Evolutionary conservation across 2,329 filamentous ascomycete genomes (phyloP), one percentile per base, ranked within the genome.

Genomic region (Venturia nashicola): DNA sequence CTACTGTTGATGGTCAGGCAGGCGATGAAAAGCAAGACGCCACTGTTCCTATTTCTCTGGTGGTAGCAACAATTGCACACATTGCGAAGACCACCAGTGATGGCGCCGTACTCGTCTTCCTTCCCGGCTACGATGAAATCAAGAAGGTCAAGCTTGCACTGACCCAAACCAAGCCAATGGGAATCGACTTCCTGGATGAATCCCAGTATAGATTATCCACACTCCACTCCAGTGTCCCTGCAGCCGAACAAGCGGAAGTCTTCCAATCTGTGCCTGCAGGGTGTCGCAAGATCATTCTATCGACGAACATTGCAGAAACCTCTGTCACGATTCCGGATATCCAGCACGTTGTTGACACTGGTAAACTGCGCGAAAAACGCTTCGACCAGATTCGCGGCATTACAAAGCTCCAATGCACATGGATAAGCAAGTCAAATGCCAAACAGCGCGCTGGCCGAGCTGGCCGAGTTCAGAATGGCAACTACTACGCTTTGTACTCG

Each of bases 261-360:
- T 77, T 80, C 65, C 68, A 75, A 3, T 68, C 71, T 1, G 67
- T 77, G 3, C 74, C 76, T 3, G 60, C 66, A 32, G 77, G 76
- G 16, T 76, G 75, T 59, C 75, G 80, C 54, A 79, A 79, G 66
- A 75, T 82, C 42, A 78, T 82, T 44, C 70, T 82, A 9, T 74
- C 78, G 1, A 82, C 79, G 0, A 79, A 80, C 63, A 79, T 82
- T 64, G 79, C 78, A 7, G 80, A 82, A 67, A 80, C 78, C 0
- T 80, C 77, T 4, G 70, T 82, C 46, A 82, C 80, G 5, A 76
- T 82, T n/a, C 76, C 79, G 8, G 80, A 82, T 66, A 78, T 83
- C n/a, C 74, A 75, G 62, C 78, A 76, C 67, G 78, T 20, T 80
- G 80, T 61, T 79, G 76, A 67, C 66, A 73, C 12, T 72, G 76